Conservation (phyloP, 495 filamentous ascomycete species). For the Annulohypoxylon nitens region DNA sequence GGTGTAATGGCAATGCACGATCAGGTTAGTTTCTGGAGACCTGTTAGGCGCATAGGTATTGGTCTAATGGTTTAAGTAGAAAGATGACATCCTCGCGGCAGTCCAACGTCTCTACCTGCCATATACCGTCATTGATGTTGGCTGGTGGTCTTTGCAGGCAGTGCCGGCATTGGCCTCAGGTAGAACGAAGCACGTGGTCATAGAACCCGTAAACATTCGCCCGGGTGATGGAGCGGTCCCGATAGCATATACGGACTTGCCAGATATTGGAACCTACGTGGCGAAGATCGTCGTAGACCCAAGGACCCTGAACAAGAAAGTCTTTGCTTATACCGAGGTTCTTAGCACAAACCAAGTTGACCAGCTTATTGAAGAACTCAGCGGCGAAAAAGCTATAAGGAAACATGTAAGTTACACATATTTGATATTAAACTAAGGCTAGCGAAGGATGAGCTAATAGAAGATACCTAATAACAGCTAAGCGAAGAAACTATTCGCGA, state of each 20-base stretch:
- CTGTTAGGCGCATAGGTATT: neutral
- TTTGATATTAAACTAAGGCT: constrained; percentile 47
- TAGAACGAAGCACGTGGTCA: constrained; percentile 65
- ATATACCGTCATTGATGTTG: constrained; percentile 73
- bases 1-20: constrained; percentile 64
- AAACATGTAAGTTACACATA: constrained; percentile 62
- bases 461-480: constrained; percentile 5
- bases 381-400: constrained; percentile 66
- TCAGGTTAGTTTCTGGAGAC: constrained; percentile 53
- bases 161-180: constrained; percentile 67
- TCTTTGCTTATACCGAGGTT: constrained; percentile 66
- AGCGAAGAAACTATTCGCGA: constrained; percentile 6
- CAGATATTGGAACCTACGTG: constrained; percentile 69
- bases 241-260: constrained; percentile 64
- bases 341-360: constrained; percentile 65
- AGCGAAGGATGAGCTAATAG: constrained; percentile 13
- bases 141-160: constrained; percentile 70
- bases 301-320: constrained; percentile 69
- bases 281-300: constrained; percentile 68
- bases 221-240: constrained; percentile 65
- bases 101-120: constrained; percentile 66
- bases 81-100: constrained; percentile 68
- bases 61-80: constrained; percentile 51
- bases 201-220: constrained; percentile 58
- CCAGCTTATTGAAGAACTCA: constrained; percentile 63